A percentile compares a stretch with the other conserved stretches of the same genome.
Conservation (phyloP, 2,329 filamentous ascomycete genomes). For the Beauveria caledonica region DNA sequence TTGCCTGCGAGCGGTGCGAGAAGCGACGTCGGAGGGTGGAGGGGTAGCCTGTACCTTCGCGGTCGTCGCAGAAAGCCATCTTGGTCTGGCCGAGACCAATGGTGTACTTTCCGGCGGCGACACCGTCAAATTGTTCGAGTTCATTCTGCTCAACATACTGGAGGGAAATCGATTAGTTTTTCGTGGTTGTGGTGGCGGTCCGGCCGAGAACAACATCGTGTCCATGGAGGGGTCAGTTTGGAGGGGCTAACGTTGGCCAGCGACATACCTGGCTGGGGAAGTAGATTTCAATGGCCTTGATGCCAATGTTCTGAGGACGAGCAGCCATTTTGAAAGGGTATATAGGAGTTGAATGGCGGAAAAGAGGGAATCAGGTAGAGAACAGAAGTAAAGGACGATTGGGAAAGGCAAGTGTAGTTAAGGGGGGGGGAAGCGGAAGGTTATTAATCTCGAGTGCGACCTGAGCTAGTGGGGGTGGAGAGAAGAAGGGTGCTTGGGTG, state of each 20-base stretch:
- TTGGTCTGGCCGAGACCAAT: conserved; percentile 86
- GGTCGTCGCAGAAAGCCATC: conserved; percentile 88
- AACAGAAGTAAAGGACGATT: neutral
- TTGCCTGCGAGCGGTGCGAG: neutral
- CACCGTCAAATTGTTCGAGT: conserved; percentile 81
- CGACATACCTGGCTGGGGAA: conserved; percentile 70
- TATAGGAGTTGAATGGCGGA: neutral
- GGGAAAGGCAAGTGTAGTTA: conserved; percentile 7
- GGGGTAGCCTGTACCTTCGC: conserved; percentile 55
- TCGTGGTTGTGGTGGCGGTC: conserved; percentile 16
- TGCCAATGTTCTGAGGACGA: conserved; percentile 80
- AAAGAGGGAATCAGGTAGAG: conserved; percentile 1
- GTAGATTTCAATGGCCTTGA: conserved; percentile 89
- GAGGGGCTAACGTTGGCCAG: conserved; percentile 9
- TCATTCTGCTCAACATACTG: conserved; percentile 79
- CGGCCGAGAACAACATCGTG: conserved; percentile 11
- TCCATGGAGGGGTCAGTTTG: conserved; percentile 9
- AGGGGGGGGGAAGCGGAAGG: conserved; percentile 5
- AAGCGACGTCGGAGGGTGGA: conserved; percentile 12
- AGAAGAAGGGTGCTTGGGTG: neutral
- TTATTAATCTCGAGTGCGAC: conserved; percentile 8
- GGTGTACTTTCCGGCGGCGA: conserved; percentile 76
- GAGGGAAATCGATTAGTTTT: conserved; percentile 13
- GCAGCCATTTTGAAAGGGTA: conserved; percentile 50
- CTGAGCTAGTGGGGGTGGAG: conserved; percentile 8